Base-by-base conservation (phyloP, 1,284 basidiomycete species). In the Kalmanozyma brasiliensis region DNA sequence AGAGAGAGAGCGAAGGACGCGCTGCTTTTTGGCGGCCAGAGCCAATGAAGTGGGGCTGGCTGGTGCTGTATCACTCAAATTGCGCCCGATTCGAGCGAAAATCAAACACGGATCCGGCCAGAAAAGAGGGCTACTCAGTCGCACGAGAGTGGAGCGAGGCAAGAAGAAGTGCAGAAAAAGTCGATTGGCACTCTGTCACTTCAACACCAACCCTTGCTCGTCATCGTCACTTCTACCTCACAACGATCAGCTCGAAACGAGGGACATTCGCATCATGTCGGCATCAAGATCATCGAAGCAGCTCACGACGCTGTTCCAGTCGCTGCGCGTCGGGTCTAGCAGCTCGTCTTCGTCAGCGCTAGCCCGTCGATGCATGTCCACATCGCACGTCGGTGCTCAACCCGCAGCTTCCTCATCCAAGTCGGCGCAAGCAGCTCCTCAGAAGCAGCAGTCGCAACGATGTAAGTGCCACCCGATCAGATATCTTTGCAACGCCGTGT, bases 281-380 rank as follows among this genome's bases (percentile, higher is more conserved):
- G 52, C 36, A 16, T 30, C 52, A 44, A 44, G 36, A 49, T 60
- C 60, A n/a, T 35, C 42, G 1, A 53, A 43, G 23, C 55, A 51
- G 53, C 49, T 69, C 14, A 46, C 60, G 17, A 24, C 52, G 51
- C 60, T 69, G 22, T 69, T 69, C 30, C 55, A 56, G 38, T 69
- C 60, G 52, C 60, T 69, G 19, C 48, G 46, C 16, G 37, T 63
- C 10, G 55, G 49, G 8, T 47, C 59, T 11, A 48, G 38, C 43
- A 40, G 47, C 37, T 49, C 47, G 20, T n/a, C 55, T 6, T 49
- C 43, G 4, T 37, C 49, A n/a, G 34, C 49, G 30, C 19, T 20
- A 1, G 33, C 57, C 30, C 60, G 62, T 26, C 52, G 64, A 67
- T 52, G 52, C 52, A 17, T 67, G n/a, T 67, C 64, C 9, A 57